Base-by-base conservation (phyloP, 306 rosid genomes). In the Citrullus amarus region DNA sequence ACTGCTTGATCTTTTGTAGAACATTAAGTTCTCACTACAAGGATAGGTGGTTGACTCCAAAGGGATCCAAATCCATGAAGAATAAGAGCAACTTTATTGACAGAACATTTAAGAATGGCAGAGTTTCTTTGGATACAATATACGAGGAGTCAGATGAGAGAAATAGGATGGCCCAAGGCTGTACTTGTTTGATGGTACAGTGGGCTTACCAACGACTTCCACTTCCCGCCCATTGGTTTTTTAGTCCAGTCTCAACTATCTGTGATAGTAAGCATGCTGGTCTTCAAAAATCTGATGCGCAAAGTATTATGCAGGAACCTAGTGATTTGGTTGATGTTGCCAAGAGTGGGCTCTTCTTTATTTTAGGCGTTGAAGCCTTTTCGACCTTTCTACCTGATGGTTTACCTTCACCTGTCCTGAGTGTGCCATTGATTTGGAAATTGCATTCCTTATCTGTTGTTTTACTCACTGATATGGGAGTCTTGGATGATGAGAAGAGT, bases 191-290 rank as follows among this genome's bases (percentile, higher is more conserved):
- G 77, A 71, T 34, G n/a, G 73, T 83, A 56, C 95, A 92, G 84
- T 92, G 97, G 97, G 96, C 93, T 79, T 86, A 80, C 87, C 97
- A 95, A 91, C 88, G 92, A 87, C 82, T 92, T 56, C 98, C 97
- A 68, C 89, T 95, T 88, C 98, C 98, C 10, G 41, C 76, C 75
- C 86, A 87, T 82, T 95, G 92, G 92, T 88, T 86, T 84, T 89
- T 92, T 12, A 92, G 98, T 83, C 93, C 98, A 81, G 77, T 92
- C 77, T 83, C 97, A 54, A 95, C 97, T 54, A 89, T 89, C 66
- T 82, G 83, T 80, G 84, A 79, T 82, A 72, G 83, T 84, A 88
- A 87, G 85, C 78, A 41, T 22, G 82, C 87, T 86, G 88, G 83
- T 79, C 87, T 82, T 85, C 75, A 34, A 79, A 90, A 84, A 80